These are phyloP conservation scores for Fusarium luffae DNA, from an alignment of 2,329 filamentous ascomycete genomes.

Conservation along the genomic window DNA sequence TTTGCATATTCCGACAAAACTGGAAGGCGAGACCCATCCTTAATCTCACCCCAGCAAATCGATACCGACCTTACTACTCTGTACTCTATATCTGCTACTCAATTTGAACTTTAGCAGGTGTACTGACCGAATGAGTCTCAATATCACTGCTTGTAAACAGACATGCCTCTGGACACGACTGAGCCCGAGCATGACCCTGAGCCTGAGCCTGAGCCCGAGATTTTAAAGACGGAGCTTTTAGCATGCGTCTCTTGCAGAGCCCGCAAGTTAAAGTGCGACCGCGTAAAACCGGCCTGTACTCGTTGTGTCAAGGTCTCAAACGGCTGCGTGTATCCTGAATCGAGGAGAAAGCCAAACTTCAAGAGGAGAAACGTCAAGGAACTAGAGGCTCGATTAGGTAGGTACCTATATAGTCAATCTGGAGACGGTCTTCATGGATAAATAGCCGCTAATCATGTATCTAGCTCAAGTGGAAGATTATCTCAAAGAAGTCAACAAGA, in stretches of 20 bases:
- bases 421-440: background rate
- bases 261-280: slow-evolving; percentile 89
- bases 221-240: slow-evolving; percentile 61
- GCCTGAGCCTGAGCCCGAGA: slow-evolving; percentile 22
- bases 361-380: slow-evolving; percentile 93
- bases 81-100: background rate
- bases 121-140: slow-evolving; percentile 30
- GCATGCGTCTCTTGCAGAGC: slow-evolving; percentile 86
- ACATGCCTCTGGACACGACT: slow-evolving; percentile 39
- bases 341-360: slow-evolving; percentile 85
- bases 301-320: slow-evolving; percentile 80
- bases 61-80: background rate
- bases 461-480: slow-evolving; percentile 84
- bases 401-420: slow-evolving; percentile 46
- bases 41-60: background rate
- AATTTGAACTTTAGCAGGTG: background rate
- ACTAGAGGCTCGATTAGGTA: slow-evolving; percentile 86
- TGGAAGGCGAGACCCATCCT: background rate
- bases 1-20: slow-evolving; percentile 7
- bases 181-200: slow-evolving; percentile 34
- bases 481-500: slow-evolving; percentile 71
- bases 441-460: slow-evolving; percentile 17
- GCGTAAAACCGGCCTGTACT: slow-evolving; percentile 79
- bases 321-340: slow-evolving; percentile 89
- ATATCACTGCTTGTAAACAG: background rate